Conservation (phyloP, 2,329 filamentous ascomycete species). For the Cytospora piceae region DNA sequence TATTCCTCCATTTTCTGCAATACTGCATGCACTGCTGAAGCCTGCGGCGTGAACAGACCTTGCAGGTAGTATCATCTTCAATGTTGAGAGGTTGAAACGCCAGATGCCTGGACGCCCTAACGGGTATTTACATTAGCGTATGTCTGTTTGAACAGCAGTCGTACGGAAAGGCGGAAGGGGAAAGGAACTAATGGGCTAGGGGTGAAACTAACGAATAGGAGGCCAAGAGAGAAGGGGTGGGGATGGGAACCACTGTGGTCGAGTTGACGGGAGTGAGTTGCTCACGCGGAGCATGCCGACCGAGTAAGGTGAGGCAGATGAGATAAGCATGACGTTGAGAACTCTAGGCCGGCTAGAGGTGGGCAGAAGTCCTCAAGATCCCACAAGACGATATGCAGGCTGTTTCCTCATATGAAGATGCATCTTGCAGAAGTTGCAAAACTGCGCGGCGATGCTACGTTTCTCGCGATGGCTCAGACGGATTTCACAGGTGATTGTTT, state of each 20-base stretch:
- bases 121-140: conserved; percentile 32
- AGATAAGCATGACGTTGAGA: background rate
- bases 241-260: conserved; percentile 8
- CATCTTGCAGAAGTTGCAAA: conserved; percentile 13
- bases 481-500: conserved; percentile 36
- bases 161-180: conserved; percentile 29
- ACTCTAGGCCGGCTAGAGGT: background rate
- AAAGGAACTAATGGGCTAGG: background rate
- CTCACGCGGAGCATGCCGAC: background rate
- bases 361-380: background rate
- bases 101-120: conserved; percentile 22
- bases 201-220: background rate
- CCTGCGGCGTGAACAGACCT: conserved; percentile 17
- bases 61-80: conserved; percentile 4
- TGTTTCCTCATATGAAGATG: background rate
- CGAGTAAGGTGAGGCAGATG: background rate
- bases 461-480: conserved; percentile 43
- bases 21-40: conserved; percentile 4
- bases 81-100: conserved; percentile 11
- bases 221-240: conserved; percentile 4
- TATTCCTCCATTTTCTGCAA: background rate
- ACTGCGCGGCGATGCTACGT: conserved; percentile 39
- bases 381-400: conserved; percentile 19
- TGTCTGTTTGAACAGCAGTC: conserved; percentile 38
- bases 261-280: background rate